Base-by-base conservation (phyloP, 2,329 filamentous ascomycete genomes). In the Penicillium sp. region DNA sequence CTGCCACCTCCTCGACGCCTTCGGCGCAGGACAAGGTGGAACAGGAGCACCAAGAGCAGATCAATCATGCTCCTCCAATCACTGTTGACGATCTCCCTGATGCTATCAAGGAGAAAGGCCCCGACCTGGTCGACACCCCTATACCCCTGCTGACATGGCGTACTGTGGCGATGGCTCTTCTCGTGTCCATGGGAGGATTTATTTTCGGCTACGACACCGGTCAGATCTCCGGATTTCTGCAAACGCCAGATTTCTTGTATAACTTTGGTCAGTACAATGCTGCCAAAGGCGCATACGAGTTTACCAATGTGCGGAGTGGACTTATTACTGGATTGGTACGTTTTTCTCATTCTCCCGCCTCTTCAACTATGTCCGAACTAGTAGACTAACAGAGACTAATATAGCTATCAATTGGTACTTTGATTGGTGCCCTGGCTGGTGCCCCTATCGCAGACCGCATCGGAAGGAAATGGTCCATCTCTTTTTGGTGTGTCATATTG, bases 161-260 rank as follows among this genome's bases (percentile, higher is more conserved):
- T 18, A 70, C 74, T 11, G 63, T 73, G 33, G 55, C 69, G 50
- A 74, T 78, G 74, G 73, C 71, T n/a, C 62, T 75, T 16, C 69
- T 77, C n/a, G 70, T 76, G 26, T 77, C 74, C 1, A 76, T 77
- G 72, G 74, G 74, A n/a, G 75, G 75, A 1, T 72, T 77, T 51
- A 67, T 74, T 6, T 75, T 74, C 47, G 72, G 73, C 6, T 75
- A 74, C 47, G 71, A 76, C 53, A 75, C 75, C 5, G 72, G 74
- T 60, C 74, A 77, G 56, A 77, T 77, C 42, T 74, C 71, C 0
- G 74, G 74, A 2, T 73, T 78, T 53, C 62, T 77, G 12, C 70
- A 68, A 24, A 77, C 76, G 74, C 14, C 65, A 0, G 61, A 77
- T 59, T 77, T 77, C 59, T 59, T 73, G 24, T 23, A 64, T 24